Conservation (phyloP, 2,329 filamentous ascomycete genomes). For the Beauveria asiatica region DNA sequence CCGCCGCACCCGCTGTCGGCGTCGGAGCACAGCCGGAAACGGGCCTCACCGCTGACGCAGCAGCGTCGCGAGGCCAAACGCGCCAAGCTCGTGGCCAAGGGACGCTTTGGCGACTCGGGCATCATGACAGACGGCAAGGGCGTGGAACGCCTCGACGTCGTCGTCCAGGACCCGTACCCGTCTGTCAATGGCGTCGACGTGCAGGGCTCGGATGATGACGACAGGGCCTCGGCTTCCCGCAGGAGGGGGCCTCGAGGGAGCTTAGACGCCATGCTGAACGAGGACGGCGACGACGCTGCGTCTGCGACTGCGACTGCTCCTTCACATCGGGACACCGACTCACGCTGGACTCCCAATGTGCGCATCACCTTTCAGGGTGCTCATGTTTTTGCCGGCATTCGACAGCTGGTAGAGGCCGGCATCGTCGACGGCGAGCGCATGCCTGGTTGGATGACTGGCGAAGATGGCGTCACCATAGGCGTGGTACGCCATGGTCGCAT, state of each 20-base stretch:
- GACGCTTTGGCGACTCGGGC: conserved; percentile 60
- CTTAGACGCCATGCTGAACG: conserved; percentile 27
- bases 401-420: conserved; percentile 68
- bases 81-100: conserved; percentile 51
- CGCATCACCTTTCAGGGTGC: conserved; percentile 63
- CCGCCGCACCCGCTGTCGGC: conserved; percentile 38
- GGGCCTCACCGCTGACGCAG: conserved; percentile 17
- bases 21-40: conserved; percentile 22
- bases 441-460: conserved; percentile 88
- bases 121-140: conserved; percentile 49
- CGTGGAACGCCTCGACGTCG: conserved; percentile 52
- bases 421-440: conserved; percentile 68
- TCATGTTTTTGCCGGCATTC: conserved; percentile 74
- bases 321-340: neutral
- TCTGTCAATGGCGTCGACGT: conserved; percentile 13
- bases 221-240: neutral
- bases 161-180: conserved; percentile 51
- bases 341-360: conserved; percentile 31
- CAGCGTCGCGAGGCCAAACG: conserved; percentile 42
- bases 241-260: conserved; percentile 12
- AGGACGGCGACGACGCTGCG: conserved; percentile 15
- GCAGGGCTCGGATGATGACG: conserved; percentile 12
- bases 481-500: conserved; percentile 60
- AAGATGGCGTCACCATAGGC: conserved; percentile 70
- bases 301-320: neutral